Evolutionary conservation across 805 yeast genomes (phyloP).

Genomic region (Yarrowia porcina): DNA sequence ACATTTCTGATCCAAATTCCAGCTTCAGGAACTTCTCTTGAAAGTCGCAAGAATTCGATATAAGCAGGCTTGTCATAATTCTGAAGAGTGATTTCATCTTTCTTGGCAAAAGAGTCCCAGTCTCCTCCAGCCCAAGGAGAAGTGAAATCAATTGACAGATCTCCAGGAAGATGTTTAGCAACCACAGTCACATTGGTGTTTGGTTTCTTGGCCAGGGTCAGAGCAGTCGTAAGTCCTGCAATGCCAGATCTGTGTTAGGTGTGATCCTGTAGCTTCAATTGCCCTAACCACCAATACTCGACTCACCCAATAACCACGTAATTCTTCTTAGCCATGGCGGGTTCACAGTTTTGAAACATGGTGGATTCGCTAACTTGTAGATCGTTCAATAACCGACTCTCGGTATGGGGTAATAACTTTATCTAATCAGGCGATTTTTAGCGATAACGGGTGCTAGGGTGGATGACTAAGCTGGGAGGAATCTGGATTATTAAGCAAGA

Average conservation of each 20-base stretch:
- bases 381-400: background rate
- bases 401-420: slow-evolving; percentile 2
- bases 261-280: too few species aligned
- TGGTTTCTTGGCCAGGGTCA: slow-evolving; percentile 44
- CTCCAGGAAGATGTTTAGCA: slow-evolving; percentile 77
- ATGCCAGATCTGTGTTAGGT: slow-evolving; percentile 47
- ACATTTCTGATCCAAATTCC: slow-evolving; percentile 21
- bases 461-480: background rate
- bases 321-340: slow-evolving; percentile 9
- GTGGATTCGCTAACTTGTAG: background rate
- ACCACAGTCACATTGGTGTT: slow-evolving; percentile 50
- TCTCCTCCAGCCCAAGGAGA: slow-evolving; percentile 81
- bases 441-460: background rate
- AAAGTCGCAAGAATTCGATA: slow-evolving; percentile 8
- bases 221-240: slow-evolving; percentile 62
- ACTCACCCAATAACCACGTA: slow-evolving; percentile 24
- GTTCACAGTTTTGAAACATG: slow-evolving; percentile 18
- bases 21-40: slow-evolving; percentile 20
- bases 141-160: slow-evolving; percentile 66
- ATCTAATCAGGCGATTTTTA: slow-evolving; percentile 20
- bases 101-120: slow-evolving; percentile 58
- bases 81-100: slow-evolving; percentile 42
- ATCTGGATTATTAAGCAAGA: background rate
- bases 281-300: too few species aligned
- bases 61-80: slow-evolving; percentile 24